A percentile compares a stretch with the other conserved stretches of the same genome.
These are phyloP conservation scores for Fusarium burgessii DNA, from an alignment of 2,329 filamentous ascomycete genomes.

Conservation along the genomic window DNA sequence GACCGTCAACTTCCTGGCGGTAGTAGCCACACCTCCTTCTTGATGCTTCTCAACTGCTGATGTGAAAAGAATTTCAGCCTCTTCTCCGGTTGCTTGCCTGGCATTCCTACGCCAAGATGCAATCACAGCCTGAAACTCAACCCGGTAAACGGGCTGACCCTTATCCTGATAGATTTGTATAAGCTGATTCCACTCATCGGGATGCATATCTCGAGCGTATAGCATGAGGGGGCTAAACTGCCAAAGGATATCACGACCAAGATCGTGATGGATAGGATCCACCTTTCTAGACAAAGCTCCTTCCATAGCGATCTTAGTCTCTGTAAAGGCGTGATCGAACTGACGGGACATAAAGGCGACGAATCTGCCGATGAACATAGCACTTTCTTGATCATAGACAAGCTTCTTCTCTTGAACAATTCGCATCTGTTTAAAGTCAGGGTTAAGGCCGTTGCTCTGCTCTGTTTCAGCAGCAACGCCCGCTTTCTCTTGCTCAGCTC, in stretches of 20 bases:
- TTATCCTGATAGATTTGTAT: conserved; percentile 85
- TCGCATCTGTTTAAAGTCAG: conserved; percentile 88
- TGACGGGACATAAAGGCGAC: conserved; percentile 85
- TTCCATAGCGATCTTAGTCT: conserved; percentile 74
- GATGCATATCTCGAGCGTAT: conserved; percentile 87
- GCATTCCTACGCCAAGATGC: conserved; percentile 84
- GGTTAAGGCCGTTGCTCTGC: conserved; percentile 68
- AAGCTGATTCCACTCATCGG: conserved; percentile 82
- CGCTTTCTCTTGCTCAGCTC: conserved; percentile 60
- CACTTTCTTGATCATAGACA: conserved; percentile 82
- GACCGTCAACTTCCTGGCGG: conserved; percentile 90
- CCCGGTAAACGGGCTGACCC: conserved; percentile 80
- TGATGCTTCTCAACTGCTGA: conserved; percentile 86
- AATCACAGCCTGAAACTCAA: conserved; percentile 83
- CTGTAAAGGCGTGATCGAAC: conserved; percentile 80
- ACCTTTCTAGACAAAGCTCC: conserved; percentile 73
- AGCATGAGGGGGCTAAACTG: conserved; percentile 88
- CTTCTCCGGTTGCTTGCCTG: conserved; percentile 80
- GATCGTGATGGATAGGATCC: conserved; percentile 77
- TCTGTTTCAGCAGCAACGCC: conserved; percentile 59
- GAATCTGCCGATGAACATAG: conserved; percentile 81
- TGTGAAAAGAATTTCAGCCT: conserved; percentile 88
- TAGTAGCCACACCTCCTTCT: conserved; percentile 75
- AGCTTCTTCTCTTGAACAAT: conserved; percentile 96
- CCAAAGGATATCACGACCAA: conserved; percentile 81